Conservation (phyloP, 371 early-diverging fungal genomes). For the Coemansia sp. region DNA sequence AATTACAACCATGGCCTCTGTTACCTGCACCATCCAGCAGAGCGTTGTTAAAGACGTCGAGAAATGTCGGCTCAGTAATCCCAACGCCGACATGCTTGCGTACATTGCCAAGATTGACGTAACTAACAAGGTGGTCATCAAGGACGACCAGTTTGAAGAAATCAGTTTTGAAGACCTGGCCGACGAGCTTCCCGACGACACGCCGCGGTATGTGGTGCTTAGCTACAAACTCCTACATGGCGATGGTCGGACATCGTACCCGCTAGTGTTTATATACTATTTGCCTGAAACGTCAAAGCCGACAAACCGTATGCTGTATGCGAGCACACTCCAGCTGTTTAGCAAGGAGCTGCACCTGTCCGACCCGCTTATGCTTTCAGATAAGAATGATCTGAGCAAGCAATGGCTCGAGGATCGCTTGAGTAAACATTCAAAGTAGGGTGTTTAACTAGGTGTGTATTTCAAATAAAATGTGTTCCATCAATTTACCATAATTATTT, state of each 20-base stretch:
- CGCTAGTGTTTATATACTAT: slow-evolving; percentile 67
- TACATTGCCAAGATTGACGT: slow-evolving; percentile 62
- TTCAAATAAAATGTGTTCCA: no score
- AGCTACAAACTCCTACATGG: slow-evolving; percentile 59
- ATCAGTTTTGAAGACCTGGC: slow-evolving; percentile 61
- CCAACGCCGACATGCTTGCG: slow-evolving; percentile 43
- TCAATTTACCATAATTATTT: neutral
- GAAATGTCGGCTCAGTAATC: slow-evolving; percentile 61
- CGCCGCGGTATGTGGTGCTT: slow-evolving; percentile 67
- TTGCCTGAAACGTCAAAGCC: slow-evolving; percentile 61
- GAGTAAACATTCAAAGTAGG: slow-evolving; percentile 11
- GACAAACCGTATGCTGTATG: slow-evolving; percentile 65
- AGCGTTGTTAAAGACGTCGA: slow-evolving; percentile 58
- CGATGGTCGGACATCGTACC: slow-evolving; percentile 68
- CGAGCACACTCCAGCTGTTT: slow-evolving; percentile 65
- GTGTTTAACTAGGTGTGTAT: slow-evolving; percentile 3
- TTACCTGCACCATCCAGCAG: slow-evolving; percentile 62
- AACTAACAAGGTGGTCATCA: slow-evolving; percentile 55
- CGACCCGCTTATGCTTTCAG: slow-evolving; percentile 60
- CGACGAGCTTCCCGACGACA: slow-evolving; percentile 68
- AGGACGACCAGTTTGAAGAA: slow-evolving; percentile 56
- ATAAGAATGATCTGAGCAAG: slow-evolving; percentile 57
- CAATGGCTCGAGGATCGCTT: slow-evolving; percentile 53
- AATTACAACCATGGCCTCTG: slow-evolving; percentile 11
- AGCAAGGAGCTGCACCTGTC: slow-evolving; percentile 57